Evolutionary conservation across 768 basidiomycete genomes (phyloP), one percentile per base, ranked within the genome.

Genomic region (Leucogyrophana mollusca): DNA sequence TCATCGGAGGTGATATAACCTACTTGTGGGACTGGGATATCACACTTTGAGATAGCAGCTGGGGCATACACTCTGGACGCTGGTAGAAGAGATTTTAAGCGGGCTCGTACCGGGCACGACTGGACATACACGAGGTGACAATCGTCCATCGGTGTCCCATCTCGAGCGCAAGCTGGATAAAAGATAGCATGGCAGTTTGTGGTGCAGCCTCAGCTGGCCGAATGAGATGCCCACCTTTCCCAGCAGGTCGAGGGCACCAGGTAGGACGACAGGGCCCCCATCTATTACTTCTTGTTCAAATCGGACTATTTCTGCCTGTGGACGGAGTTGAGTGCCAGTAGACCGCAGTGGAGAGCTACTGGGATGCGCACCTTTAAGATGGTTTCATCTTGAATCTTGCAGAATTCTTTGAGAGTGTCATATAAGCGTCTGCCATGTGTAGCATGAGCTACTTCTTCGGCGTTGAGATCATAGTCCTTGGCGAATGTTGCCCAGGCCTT

Each of bases 251-350:
- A n/a, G n/a, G n/a, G 82, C 85, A 6, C 90, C 90, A 11, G 85
- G 86, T 43, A 94, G 71, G 33, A 76, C 73, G 24, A 79, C 67
- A 17, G 85, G 79, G 3, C 85, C 77, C 11, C 49, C 43, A 56
- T 78, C 60, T 53, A 83, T 77, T 34, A 93, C 89, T 59, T 84
- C 78, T 27, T 81, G 70, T 63, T 94, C 91, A 56, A 93, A 94
- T 18, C 88, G 79, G 53, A 77, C 73, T 45, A 86, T 81, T 67
- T 89, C 89, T 22, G 70, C 64, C 85, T 87, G 48, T 30, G 18
- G 48, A n/a, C n/a, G n/a, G n/a, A n/a, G n/a, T n/a, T n/a, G n/a
- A n/a, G n/a, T n/a, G n/a, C n/a, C n/a, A n/a, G n/a, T n/a, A n/a
- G n/a, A n/a, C n/a, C n/a, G n/a, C n/a, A n/a, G n/a, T n/a, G n/a